Percentiles rank a stretch among this genome's conserved stretches.
Evolutionary conservation across 2,329 filamentous ascomycete genomes (phyloP).

Genomic region (Sarocladium strictum): DNA sequence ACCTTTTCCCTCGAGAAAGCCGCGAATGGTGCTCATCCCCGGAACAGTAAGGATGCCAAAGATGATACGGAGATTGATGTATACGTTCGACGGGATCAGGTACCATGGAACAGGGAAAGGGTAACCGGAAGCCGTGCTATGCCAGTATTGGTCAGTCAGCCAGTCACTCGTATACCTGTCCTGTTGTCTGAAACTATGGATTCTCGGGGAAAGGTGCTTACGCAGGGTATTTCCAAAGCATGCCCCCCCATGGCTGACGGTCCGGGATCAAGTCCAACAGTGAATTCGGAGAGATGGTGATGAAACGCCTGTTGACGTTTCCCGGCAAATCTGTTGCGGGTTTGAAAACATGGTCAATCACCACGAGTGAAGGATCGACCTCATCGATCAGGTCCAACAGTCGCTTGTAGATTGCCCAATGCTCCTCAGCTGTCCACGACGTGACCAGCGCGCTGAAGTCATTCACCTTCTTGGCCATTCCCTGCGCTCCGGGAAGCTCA

Average conservation of each 20-base stretch:
- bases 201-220: slow-evolving; percentile 18
- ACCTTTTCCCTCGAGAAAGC: slow-evolving; percentile 16
- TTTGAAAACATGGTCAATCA: slow-evolving; percentile 24
- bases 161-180: no score
- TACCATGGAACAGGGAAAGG: slow-evolving; percentile 37
- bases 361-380: slow-evolving; percentile 25
- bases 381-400: slow-evolving; percentile 20
- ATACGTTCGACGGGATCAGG: slow-evolving; percentile 24
- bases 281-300: slow-evolving; percentile 36
- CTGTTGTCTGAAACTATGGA: not conserved
- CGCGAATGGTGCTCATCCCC: slow-evolving; percentile 17
- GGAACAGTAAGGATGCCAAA: slow-evolving; percentile 22
- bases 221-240: slow-evolving; percentile 34
- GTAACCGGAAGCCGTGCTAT: slow-evolving; percentile 35
- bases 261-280: slow-evolving; percentile 31
- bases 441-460: slow-evolving; percentile 17
- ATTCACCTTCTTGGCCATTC: slow-evolving; percentile 11
- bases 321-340: slow-evolving; percentile 19
- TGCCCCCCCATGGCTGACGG: slow-evolving; percentile 30
- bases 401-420: slow-evolving; percentile 21
- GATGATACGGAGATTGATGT: slow-evolving; percentile 25
- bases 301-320: slow-evolving; percentile 24
- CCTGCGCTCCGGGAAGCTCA: slow-evolving; percentile 15
- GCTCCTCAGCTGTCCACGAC: slow-evolving; percentile 25
- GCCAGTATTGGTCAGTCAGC: no score